Conservation (phyloP, 1,284 basidiomycete genomes). For the Blastosporella zonata region DNA sequence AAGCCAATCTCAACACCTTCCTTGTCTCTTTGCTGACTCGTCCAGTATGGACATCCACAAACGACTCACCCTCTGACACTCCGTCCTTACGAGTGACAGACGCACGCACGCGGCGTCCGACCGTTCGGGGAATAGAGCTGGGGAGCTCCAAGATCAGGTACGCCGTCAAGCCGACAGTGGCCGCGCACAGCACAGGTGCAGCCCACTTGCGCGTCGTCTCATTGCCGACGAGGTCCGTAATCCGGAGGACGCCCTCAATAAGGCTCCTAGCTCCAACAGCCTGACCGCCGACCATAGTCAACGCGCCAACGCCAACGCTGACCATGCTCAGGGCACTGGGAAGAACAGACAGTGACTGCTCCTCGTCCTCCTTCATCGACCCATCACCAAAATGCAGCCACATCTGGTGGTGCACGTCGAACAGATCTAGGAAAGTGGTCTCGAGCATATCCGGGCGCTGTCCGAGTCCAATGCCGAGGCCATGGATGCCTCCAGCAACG, state of each 20-base stretch:
- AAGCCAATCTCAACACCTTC: constrained; percentile 91
- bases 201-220: constrained; percentile 86
- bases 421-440: constrained; percentile 78
- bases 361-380: constrained; percentile 35
- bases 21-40: constrained; percentile 86
- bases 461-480: constrained; percentile 74
- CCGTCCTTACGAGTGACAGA: constrained; percentile 46
- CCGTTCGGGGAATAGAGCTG: constrained; percentile 85
- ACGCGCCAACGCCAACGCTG: constrained; percentile 79
- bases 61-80: constrained; percentile 37
- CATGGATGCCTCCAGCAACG: constrained; percentile 70
- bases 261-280: constrained; percentile 75
- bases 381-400: constrained; percentile 60
- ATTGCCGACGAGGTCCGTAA: constrained; percentile 81
- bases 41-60: constrained; percentile 67
- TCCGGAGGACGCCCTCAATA: constrained; percentile 72
- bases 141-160: constrained; percentile 92
- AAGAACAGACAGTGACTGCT: constrained; percentile 40
- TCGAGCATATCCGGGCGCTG: constrained; percentile 70
- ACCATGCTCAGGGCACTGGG: constrained; percentile 71
- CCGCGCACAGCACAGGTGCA: constrained; percentile 78
- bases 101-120: constrained; percentile 75
- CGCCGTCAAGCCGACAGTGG: constrained; percentile 72
- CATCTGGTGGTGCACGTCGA: constrained; percentile 85
- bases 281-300: constrained; percentile 70